Base-by-base conservation (phyloP, 495 filamentous ascomycete genomes). In the Hyaloscypha hepaticicola region DNA sequence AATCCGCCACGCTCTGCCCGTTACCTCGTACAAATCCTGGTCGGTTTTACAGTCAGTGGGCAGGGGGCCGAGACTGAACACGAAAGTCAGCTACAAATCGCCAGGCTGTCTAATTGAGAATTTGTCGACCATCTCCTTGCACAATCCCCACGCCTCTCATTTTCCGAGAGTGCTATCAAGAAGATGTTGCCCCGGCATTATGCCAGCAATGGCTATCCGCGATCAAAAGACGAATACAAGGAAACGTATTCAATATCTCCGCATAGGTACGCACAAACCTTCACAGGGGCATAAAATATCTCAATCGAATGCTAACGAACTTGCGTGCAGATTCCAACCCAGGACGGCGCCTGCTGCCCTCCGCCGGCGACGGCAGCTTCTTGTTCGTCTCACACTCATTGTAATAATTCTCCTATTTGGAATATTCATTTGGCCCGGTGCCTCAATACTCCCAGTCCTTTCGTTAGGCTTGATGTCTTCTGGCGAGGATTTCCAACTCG, bases 231-330 rank as follows among this genome's bases (percentile, higher is more conserved):
- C 65, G 75, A 79, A 74, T 64, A 83, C 77, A 64, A 69, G 63
- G 63, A 66, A 29, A 89, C 87, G 52, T 95, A 96, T 73, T 91
- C 90, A 64, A 92, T 97, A 72, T 91, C 92, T 66, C 91, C 93
- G 68, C 91, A 96, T 73, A 88, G 90, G 92, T 97, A 84, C 67
- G 55, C 58, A 53, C 60, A 55, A 61, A 62, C 28, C 69, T 63
- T 58, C 58, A 3, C 14, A 45, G 12, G 16, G 11, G 38, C 19
- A 9, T 16, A 45, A 9, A 19, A 45, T 16, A 9, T 45, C 6
- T 45, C 38, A 45, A 45, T 45, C 12, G 6, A 19, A 55, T 63
- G 8, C 60, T 66, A 59, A 66, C 57, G 60, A 26, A 58, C 31
- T 52, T 19, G 45, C 12, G 8, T 48, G 55, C 71, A 97, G 94